Conservation (phyloP, 2,329 filamentous ascomycete genomes). For the Dothiorella sarmentorum region DNA sequence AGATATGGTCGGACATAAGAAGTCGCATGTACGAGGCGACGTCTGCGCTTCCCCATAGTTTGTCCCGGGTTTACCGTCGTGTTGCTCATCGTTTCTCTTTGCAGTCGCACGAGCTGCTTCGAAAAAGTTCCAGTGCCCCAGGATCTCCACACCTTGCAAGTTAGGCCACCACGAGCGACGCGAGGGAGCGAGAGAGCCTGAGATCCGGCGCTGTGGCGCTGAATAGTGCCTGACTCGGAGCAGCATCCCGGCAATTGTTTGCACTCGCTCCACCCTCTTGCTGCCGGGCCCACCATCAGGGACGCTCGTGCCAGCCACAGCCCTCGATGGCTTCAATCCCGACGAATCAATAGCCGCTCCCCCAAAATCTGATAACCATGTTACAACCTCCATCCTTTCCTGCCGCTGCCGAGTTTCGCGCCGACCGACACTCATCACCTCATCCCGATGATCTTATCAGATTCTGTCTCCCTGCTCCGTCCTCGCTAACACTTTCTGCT, state of each 20-base stretch:
- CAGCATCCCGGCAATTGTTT: too few species aligned
- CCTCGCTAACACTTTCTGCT: background rate
- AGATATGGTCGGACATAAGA: slow-evolving; percentile 5
- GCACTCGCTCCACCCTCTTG: background rate
- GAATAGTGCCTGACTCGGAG: too few species aligned
- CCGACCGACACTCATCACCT: background rate
- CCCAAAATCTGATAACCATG: slow-evolving; percentile 3
- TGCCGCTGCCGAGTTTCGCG: background rate
- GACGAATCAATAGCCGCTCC: background rate
- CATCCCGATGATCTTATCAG: background rate
- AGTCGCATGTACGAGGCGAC: slow-evolving; percentile 10
- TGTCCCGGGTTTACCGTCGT: too few species aligned
- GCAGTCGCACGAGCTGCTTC: background rate
- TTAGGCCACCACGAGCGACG: background rate
- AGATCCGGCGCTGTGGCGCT: too few species aligned
- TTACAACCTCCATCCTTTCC: background rate
- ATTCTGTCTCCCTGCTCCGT: background rate
- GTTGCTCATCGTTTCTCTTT: background rate
- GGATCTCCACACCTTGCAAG: background rate
- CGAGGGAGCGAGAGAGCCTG: slow-evolving; percentile 5
- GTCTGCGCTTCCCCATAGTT: too few species aligned
- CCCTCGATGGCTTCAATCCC: background rate
- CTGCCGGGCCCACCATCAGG: background rate
- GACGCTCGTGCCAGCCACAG: background rate
- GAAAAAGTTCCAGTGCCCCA: background rate